Percentiles rank a stretch among this genome's conserved stretches.
phyloP scores from a whole-genome alignment of 2,329 filamentous ascomycete genomes.

The Hypoxylon rubiginosum region DNA sequence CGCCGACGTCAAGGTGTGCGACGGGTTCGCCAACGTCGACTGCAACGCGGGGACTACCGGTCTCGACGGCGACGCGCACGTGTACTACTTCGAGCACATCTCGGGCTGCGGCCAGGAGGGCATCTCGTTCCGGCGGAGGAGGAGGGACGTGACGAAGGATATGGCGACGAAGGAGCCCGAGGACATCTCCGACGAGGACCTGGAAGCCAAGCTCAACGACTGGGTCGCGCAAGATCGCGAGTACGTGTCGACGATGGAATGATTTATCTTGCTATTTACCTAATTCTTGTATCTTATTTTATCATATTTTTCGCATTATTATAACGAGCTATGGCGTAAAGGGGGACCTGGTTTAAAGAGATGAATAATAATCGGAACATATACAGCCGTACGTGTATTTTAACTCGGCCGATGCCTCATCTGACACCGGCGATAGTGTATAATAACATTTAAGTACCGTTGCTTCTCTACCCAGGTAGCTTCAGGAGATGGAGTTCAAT shows the following conservation, averaged over 20 bases:
- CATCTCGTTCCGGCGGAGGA: conserved; percentile 43
- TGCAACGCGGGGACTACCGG: conserved; percentile 67
- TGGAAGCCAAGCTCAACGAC: conserved; percentile 44
- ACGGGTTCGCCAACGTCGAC: conserved; percentile 60
- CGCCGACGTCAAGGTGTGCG: conserved; percentile 61
- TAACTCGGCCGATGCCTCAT: too few relatives aligned
- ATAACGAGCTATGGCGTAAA: too few relatives aligned
- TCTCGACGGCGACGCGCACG: conserved; percentile 61
- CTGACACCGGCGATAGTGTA: too few relatives aligned
- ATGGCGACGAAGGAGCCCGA: conserved; percentile 41
- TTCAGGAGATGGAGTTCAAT: too few relatives aligned
- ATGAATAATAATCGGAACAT: too few relatives aligned
- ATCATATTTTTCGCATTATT: not conserved
- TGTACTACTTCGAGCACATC: conserved; percentile 63
- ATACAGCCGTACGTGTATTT: too few relatives aligned
- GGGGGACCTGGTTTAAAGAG: too few relatives aligned
- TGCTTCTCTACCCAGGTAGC: too few relatives aligned
- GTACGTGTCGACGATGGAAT: conserved; percentile 21
- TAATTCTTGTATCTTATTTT: not conserved
- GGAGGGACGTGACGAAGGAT: conserved; percentile 25
- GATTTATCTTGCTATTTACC: not conserved
- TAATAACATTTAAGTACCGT: too few relatives aligned
- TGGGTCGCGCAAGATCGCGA: conserved; percentile 46
- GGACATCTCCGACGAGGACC: conserved; percentile 45
- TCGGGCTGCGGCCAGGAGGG: conserved; percentile 55